A percentile compares a stretch with the other conserved stretches of the same genome.
Evolutionary conservation across 371 early-diverging fungal species (phyloP).

Genomic region (Phascolomyces articulosus): DNA sequence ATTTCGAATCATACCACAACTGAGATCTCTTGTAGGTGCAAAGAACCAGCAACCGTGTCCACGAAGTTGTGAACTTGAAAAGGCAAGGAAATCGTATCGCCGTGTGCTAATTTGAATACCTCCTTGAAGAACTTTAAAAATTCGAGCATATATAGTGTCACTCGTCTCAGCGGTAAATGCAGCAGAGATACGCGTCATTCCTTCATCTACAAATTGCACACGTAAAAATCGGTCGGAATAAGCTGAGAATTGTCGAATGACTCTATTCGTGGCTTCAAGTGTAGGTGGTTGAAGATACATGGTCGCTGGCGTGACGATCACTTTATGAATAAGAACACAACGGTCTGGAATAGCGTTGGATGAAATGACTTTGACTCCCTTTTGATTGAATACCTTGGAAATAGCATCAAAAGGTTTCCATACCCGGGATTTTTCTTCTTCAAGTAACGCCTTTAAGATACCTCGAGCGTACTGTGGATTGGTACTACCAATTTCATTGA

Average conservation of each 20-base stretch:
- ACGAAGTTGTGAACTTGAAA: constrained; percentile 70
- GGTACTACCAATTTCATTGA: constrained; percentile 7
- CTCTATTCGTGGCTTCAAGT: constrained; percentile 69
- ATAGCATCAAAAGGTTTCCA: constrained; percentile 38
- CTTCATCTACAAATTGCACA: constrained; percentile 73
- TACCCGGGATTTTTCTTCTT: constrained; percentile 29
- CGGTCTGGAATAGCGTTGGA: constrained; percentile 45
- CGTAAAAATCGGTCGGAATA: constrained; percentile 67
- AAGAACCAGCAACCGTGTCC: constrained; percentile 81
- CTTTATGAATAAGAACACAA: constrained; percentile 59
- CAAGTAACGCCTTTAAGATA: constrained; percentile 37
- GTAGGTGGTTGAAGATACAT: constrained; percentile 58
- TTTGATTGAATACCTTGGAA: constrained; percentile 19
- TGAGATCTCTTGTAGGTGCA: constrained; percentile 39
- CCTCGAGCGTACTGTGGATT: constrained; percentile 30
- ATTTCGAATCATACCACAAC: constrained; percentile 55
- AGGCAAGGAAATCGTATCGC: constrained; percentile 74
- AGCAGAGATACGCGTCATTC: constrained; percentile 42
- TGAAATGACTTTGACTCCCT: constrained; percentile 21
- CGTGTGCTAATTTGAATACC: constrained; percentile 65
- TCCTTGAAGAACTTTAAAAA: constrained; percentile 48
- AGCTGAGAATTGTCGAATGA: constrained; percentile 55
- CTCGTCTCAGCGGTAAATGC: constrained; percentile 19
- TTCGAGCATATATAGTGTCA: constrained; percentile 50
- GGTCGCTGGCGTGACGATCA: constrained; percentile 65